Percentiles rank a stretch among this genome's conserved stretches.
Conservation (phyloP, 441 rosid species). For the Adansonia gregorii region DNA sequence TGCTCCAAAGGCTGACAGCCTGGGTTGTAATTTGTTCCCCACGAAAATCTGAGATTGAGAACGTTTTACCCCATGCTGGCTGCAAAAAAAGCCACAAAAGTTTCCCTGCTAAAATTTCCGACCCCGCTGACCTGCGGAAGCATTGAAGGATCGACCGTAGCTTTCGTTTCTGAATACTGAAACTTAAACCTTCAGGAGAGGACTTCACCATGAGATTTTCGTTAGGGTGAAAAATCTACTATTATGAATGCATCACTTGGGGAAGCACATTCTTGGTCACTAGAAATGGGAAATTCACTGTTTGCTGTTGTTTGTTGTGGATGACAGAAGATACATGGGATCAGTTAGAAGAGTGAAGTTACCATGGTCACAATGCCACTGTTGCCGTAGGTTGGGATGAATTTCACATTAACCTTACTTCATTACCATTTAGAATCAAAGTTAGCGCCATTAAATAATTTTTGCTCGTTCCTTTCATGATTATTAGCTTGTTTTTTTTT, state of each 20-base stretch:
- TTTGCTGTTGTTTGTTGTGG: constrained; percentile 26
- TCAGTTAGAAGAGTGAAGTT: constrained; percentile 85
- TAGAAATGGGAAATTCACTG: constrained; percentile 26
- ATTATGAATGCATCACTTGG: constrained; percentile 51
- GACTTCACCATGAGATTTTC: constrained; percentile 64
- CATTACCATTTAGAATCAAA: constrained; percentile 29
- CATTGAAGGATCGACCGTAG: constrained; percentile 78
- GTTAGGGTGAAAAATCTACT: constrained; percentile 61
- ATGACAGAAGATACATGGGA: constrained; percentile 68
- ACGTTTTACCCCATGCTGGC: constrained; percentile 80
- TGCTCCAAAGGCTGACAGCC: constrained; percentile 30
- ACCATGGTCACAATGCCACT: constrained; percentile 94
- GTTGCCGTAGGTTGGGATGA: constrained; percentile 70
- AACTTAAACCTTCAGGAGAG: constrained; percentile 55
- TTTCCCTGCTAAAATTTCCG: constrained; percentile 74
- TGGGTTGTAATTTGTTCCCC: constrained; percentile 34
- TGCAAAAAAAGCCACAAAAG: constrained; percentile 79
- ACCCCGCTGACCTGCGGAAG: constrained; percentile 60
- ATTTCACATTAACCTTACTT: constrained; percentile 31
- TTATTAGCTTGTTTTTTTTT: constrained; percentile 21
- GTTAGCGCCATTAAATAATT: constrained; percentile 24
- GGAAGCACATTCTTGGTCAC: constrained; percentile 46
- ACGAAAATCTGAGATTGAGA: constrained; percentile 51
- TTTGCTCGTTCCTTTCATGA: constrained; percentile 29
- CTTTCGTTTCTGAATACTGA: constrained; percentile 76